phyloP scores from a whole-genome alignment of 1,284 basidiomycete species.

The Ustilago nuda region DNA sequence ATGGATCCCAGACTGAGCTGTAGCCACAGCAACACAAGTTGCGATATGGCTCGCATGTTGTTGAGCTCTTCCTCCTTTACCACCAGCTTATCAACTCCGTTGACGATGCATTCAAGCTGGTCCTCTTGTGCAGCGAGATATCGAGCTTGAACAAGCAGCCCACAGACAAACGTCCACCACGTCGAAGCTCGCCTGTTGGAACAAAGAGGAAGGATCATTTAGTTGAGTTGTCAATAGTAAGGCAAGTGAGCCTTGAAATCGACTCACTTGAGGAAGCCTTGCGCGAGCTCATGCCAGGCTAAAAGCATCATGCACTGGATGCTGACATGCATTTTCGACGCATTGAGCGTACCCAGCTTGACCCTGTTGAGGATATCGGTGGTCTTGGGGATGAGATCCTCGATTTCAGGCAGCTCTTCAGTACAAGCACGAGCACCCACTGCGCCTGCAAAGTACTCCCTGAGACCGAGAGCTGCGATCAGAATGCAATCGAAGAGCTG shows the following conservation, averaged over 20 bases:
- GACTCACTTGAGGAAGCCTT: slow-evolving; percentile 29
- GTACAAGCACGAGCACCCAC: neutral
- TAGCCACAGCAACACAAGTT: slow-evolving; percentile 33
- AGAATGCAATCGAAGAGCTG: slow-evolving; percentile 22
- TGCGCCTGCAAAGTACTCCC: neutral
- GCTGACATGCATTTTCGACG: slow-evolving; percentile 9
- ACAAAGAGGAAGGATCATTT: neutral
- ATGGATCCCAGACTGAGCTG: slow-evolving; percentile 13
- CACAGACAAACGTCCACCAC: slow-evolving; percentile 25
- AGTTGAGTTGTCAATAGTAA: neutral
- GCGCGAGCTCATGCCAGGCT: slow-evolving; percentile 42
- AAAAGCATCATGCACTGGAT: slow-evolving; percentile 34
- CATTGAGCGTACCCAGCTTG: slow-evolving; percentile 13
- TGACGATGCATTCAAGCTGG: slow-evolving; percentile 12
- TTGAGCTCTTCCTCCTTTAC: slow-evolving; percentile 29
- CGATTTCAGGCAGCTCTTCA: slow-evolving; percentile 5
- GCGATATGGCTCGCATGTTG: slow-evolving; percentile 25
- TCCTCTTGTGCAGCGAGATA: slow-evolving; percentile 10
- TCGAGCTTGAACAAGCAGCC: slow-evolving; percentile 10
- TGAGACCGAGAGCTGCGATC: slow-evolving; percentile 14
- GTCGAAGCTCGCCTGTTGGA: slow-evolving; percentile 24
- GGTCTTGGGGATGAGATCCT: neutral
- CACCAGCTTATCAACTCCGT: slow-evolving; percentile 22
- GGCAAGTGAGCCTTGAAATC: neutral
- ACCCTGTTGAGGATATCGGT: slow-evolving; percentile 3